Conservation (phyloP, 2,329 filamentous ascomycete species). For the Grosmannia serpens region DNA sequence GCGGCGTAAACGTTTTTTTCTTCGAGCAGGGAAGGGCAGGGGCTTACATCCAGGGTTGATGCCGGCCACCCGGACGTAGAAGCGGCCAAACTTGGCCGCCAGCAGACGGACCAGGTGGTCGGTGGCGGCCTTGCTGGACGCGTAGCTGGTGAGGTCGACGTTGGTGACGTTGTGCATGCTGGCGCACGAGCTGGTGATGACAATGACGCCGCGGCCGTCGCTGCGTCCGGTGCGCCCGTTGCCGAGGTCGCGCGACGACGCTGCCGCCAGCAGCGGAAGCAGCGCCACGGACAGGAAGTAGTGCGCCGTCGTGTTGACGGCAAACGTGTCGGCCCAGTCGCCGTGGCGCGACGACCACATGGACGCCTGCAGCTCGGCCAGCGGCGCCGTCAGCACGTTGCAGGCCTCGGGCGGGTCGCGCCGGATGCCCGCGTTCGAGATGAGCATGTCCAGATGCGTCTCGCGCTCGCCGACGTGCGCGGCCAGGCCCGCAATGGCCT, state of each 20-base stretch:
- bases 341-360: slow-evolving; percentile 49
- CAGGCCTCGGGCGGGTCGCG: slow-evolving; percentile 7
- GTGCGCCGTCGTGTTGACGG: slow-evolving; percentile 62
- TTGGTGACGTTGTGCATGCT: slow-evolving; percentile 26
- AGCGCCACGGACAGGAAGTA: slow-evolving; percentile 55
- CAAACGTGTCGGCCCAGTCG: slow-evolving; percentile 55
- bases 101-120: slow-evolving; percentile 38
- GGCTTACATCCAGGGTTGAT: slow-evolving; percentile 16
- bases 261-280: slow-evolving; percentile 48
- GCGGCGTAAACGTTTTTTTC: not conserved
- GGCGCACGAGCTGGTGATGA: slow-evolving; percentile 33
- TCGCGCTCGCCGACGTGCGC: slow-evolving; percentile 39
- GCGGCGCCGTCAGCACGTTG: slow-evolving; percentile 7
- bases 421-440: slow-evolving; percentile 10
- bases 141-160: slow-evolving; percentile 39
- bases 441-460: slow-evolving; percentile 35
- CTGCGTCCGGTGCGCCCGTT: not conserved
- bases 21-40: not conserved
- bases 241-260: slow-evolving; percentile 19
- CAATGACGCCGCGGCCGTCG: slow-evolving; percentile 10
- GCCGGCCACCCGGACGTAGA: slow-evolving; percentile 19
- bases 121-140: slow-evolving; percentile 37
- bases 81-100: slow-evolving; percentile 31
- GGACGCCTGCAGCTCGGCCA: slow-evolving; percentile 22
- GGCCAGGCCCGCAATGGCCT: slow-evolving; percentile 45